Base-by-base conservation (phyloP, 352 stramenopile species). In the Globisporangium heterothallicum region DNA sequence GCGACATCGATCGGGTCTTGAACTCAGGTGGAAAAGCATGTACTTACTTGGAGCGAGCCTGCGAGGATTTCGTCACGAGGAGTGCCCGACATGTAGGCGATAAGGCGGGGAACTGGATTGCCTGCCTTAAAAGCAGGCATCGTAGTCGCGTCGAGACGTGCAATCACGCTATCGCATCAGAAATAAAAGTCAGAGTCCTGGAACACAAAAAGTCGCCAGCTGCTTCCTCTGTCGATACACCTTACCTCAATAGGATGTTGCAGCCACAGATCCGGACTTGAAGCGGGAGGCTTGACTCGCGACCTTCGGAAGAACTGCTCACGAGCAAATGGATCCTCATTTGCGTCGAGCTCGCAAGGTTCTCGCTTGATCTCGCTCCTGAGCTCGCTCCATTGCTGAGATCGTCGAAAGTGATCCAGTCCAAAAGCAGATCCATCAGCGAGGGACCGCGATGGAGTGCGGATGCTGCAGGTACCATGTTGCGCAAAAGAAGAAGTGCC, bases 221-320 rank as follows among this genome's bases (percentile, higher is more conserved):
- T n/a, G n/a, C n/a, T n/a, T n/a, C n/a, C n/a, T n/a, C n/a, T n/a
- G n/a, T n/a, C n/a, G n/a, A n/a, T n/a, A n/a, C n/a, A 29, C 19
- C 53, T 26, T 56, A 88, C 79, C 77, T 86, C 26, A 88, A 44
- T 18, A 90, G 36, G 24, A 84, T 51, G 44, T 87, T 87, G 61
- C 74, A 87, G 36, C 63, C 72, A n/a, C 75, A 86, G 42, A 90
- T 64, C 18, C 71, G 70, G 26, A 82, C 54, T 59, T 87, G 79
- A 7, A 68, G 48, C 7, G 63, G 56, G 4, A 81, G 56, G 16
- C 9, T 32, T 48, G 45, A 57, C 21, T 56, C 52, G 43, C 62
- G 48, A 41, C 61, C 26, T 24, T 59, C 18, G 55, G 45, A 14
- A 40, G 19, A 21, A 56, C 47, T 54, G 61, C 46, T 42, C 42